Conservation (phyloP, 495 filamentous ascomycete species). For the Haplographium delicatum region DNA sequence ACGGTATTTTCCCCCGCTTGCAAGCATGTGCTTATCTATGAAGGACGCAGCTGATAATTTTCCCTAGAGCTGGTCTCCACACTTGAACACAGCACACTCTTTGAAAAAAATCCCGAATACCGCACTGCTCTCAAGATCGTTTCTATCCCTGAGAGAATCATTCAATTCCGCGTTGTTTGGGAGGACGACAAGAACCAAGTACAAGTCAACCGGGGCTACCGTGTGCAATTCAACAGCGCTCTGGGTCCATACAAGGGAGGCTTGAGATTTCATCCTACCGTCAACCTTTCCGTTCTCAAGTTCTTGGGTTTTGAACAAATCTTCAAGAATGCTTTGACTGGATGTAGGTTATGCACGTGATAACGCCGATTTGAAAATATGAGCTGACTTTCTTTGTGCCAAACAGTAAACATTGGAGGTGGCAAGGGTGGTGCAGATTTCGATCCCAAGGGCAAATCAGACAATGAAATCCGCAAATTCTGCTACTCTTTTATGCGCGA, state of each 20-base stretch:
- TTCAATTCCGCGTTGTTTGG: conserved; percentile 97
- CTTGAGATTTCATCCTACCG: conserved; percentile 89
- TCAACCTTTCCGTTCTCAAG: conserved; percentile 97
- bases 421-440: conserved; percentile 99
- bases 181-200: conserved; percentile 86
- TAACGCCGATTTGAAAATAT: background rate
- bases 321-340: conserved; percentile 99
- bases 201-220: conserved; percentile 94
- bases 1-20: conserved; percentile 52
- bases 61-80: conserved; percentile 81
- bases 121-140: conserved; percentile 81
- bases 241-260: conserved; percentile 98
- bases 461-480: conserved; percentile 97
- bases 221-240: conserved; percentile 98
- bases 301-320: conserved; percentile 99
- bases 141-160: conserved; percentile 89
- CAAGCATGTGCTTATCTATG: conserved; percentile 2
- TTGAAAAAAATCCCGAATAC: conserved; percentile 91
- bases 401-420: conserved; percentile 84
- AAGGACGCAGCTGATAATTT: conserved; percentile 5
- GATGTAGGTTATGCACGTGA: conserved; percentile 55
- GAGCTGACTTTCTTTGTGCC: background rate
- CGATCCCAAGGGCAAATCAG: conserved; percentile 97
- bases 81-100: conserved; percentile 88
- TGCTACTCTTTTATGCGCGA: conserved; percentile 95